Evolutionary conservation across 1,284 basidiomycete species (phyloP).

Genomic region (Naganishia cerealis): DNA sequence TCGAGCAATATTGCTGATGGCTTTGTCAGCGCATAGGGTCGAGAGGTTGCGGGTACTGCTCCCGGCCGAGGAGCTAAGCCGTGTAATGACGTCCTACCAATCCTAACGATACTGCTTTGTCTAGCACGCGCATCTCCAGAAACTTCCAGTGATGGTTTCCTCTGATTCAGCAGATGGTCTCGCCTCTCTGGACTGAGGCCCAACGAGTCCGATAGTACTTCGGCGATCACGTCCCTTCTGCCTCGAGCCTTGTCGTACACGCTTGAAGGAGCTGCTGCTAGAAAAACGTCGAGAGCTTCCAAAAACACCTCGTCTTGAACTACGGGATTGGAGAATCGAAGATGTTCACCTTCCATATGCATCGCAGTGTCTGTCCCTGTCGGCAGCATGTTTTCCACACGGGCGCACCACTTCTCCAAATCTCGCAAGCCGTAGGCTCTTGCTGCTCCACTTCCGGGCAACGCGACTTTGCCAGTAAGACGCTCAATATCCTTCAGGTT

Average conservation of each 20-base stretch:
- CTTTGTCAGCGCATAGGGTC: slow-evolving; percentile 84
- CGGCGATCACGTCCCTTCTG: slow-evolving; percentile 44
- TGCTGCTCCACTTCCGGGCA: slow-evolving; percentile 45
- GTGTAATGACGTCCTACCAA: slow-evolving; percentile 59
- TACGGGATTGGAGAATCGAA: slow-evolving; percentile 67
- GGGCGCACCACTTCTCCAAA: slow-evolving; percentile 80
- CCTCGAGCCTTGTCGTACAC: slow-evolving; percentile 54
- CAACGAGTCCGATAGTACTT: slow-evolving; percentile 64
- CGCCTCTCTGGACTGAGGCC: slow-evolving; percentile 66
- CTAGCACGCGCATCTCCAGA: slow-evolving; percentile 63
- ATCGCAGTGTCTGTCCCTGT: slow-evolving; percentile 49
- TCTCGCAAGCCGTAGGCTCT: slow-evolving; percentile 65
- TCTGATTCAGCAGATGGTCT: slow-evolving; percentile 61
- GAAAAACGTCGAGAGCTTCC: slow-evolving; percentile 88
- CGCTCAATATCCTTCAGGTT: slow-evolving; percentile 34
- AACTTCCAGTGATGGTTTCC: slow-evolving; percentile 67
- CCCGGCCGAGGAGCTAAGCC: slow-evolving; percentile 38
- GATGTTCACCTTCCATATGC: slow-evolving; percentile 53
- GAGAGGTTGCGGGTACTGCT: slow-evolving; percentile 36
- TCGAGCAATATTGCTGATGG: slow-evolving; percentile 80
- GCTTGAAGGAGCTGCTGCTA: slow-evolving; percentile 64
- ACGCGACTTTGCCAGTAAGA: slow-evolving; percentile 32
- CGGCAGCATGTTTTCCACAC: slow-evolving; percentile 68
- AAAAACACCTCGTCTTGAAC: slow-evolving; percentile 87
- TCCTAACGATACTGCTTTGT: slow-evolving; percentile 59